A percentile compares a stretch with the other conserved stretches of the same genome.
These are phyloP conservation scores for Podaxis sp. DNA, from an alignment of 768 basidiomycete species.

Conservation along the genomic window DNA sequence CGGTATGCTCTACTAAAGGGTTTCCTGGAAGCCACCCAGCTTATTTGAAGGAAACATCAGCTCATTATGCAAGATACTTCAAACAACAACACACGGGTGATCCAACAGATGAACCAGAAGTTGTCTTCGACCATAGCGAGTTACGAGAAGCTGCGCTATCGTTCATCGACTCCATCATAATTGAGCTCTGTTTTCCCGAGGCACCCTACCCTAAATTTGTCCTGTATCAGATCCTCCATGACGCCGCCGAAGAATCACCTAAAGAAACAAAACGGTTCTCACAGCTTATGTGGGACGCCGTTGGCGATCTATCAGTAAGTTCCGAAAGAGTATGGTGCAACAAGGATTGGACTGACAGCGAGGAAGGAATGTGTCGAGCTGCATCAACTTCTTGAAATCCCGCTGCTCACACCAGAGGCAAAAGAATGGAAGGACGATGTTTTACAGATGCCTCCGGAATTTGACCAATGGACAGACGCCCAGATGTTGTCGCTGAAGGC, in stretches of 20 bases:
- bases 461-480: conserved; percentile 69
- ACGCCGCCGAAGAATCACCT: conserved; percentile 73
- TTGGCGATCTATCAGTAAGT: conserved; percentile 77
- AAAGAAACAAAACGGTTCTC: conserved; percentile 75
- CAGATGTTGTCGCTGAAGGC: conserved; percentile 62
- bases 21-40: neutral
- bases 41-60: conserved; percentile 33
- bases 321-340: neutral
- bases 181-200: conserved; percentile 77
- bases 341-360: neutral
- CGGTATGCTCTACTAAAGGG: conserved; percentile 41
- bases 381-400: conserved; percentile 61
- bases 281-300: conserved; percentile 76
- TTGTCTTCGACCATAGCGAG: conserved; percentile 52
- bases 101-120: conserved; percentile 47
- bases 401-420: conserved; percentile 57
- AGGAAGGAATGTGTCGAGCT: conserved; percentile 63
- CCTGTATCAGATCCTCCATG: conserved; percentile 64
- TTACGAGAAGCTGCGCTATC: conserved; percentile 68
- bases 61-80: conserved; percentile 73
- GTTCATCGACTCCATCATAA: conserved; percentile 80
- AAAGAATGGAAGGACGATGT: conserved; percentile 49
- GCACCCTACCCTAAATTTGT: conserved; percentile 67
- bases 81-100: conserved; percentile 48
- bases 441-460: conserved; percentile 58